These are phyloP conservation scores for Ascochyta pisi DNA, from an alignment of 2,329 filamentous ascomycete genomes.

Conservation along the genomic window DNA sequence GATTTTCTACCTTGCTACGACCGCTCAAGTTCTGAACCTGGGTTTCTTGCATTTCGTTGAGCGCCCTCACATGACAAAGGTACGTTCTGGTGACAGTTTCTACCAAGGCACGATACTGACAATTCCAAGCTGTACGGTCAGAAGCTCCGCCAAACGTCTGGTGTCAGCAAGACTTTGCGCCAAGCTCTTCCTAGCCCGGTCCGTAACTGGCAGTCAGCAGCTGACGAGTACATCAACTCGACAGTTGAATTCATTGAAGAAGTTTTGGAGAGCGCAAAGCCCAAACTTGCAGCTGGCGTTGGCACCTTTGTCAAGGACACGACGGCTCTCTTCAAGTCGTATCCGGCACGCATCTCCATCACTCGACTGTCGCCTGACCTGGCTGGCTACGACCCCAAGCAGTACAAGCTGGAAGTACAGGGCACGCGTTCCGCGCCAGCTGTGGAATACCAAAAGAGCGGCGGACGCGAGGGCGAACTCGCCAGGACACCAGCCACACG, in stretches of 20 bases:
- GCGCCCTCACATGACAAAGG: conserved; percentile 86
- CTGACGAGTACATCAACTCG: conserved; percentile 86
- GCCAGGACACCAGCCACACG: conserved; percentile 70
- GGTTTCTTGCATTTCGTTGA: conserved; percentile 93
- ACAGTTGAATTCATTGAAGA: conserved; percentile 91
- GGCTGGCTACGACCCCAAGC: conserved; percentile 77
- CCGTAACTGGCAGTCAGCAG: conserved; percentile 81
- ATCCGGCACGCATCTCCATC: conserved; percentile 84
- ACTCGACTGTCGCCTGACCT: conserved; percentile 80
- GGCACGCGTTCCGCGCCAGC: conserved; percentile 62
- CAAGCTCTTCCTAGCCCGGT: conserved; percentile 84
- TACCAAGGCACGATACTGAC: neutral
- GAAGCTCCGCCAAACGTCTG: conserved; percentile 83
- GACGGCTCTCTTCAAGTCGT: conserved; percentile 84
- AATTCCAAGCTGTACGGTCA: conserved; percentile 74
- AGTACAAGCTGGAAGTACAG: conserved; percentile 79
- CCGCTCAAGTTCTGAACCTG: conserved; percentile 85
- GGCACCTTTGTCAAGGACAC: conserved; percentile 89
- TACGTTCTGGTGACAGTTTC: neutral
- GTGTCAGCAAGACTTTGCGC: conserved; percentile 89
- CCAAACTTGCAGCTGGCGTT: conserved; percentile 85
- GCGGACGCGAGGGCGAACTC: conserved; percentile 75
- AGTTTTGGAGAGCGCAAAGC: conserved; percentile 82
- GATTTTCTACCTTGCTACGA: conserved; percentile 84
- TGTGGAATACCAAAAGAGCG: conserved; percentile 65